Percentiles rank a stretch among this genome's conserved stretches.
Conservation (phyloP, 805 yeast genomes). For the Candida sakaeoensis region DNA sequence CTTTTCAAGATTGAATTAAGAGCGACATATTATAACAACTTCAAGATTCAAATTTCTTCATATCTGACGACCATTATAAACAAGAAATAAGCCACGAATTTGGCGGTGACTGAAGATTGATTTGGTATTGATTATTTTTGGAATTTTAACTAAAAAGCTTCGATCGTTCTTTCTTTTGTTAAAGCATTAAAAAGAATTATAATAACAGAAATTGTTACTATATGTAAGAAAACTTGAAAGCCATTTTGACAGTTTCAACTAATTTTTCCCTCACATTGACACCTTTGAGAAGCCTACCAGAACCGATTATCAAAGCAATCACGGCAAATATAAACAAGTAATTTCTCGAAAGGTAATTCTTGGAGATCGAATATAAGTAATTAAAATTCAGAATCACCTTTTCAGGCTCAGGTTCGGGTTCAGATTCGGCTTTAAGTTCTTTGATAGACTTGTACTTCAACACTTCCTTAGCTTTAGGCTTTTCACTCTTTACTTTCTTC, state of each 20-base stretch:
- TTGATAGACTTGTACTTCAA: conserved; percentile 16
- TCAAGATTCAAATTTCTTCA: no score
- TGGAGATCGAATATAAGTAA: conserved; percentile 17
- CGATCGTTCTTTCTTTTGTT: no score
- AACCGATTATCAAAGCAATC: conserved; percentile 16
- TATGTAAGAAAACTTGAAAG: conserved; percentile 40
- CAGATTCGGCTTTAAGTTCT: conserved; percentile 18
- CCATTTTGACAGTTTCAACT: conserved; percentile 38
- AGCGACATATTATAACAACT: no score
- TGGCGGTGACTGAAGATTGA: no score
- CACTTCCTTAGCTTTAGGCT: conserved; percentile 9
- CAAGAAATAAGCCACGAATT: no score
- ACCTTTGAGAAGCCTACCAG: conserved; percentile 13
- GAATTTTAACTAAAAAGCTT: no score
- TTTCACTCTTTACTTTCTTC: conserved; percentile 10
- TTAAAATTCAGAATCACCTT: conserved; percentile 15
- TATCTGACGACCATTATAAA: no score
- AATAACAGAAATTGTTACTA: no score
- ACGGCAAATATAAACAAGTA: conserved; percentile 24
- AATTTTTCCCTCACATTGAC: conserved; percentile 28
- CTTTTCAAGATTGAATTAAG: no score
- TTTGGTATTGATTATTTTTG: no score
- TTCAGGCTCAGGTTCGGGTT: conserved; percentile 2
- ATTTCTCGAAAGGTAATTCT: conserved; percentile 23
- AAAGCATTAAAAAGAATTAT: no score